Conservation (phyloP, 169 alveolate species). For the Toxoplasma gondii region DNA sequence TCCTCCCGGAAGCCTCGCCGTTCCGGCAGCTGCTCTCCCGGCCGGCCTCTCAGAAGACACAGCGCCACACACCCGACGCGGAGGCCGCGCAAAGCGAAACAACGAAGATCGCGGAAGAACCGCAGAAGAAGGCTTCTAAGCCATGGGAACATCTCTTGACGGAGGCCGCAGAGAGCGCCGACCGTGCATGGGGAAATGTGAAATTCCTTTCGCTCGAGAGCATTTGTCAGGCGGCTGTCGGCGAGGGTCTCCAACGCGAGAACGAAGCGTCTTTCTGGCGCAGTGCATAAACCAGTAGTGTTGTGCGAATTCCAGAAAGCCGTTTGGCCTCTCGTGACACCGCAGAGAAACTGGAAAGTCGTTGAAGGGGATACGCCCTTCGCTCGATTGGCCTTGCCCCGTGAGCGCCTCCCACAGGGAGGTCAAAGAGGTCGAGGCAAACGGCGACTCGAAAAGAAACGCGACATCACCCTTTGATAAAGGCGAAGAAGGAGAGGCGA, state of each 20-base stretch:
- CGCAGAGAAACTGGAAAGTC: too few species aligned
- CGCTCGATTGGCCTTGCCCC: too few species aligned
- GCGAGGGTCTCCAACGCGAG: not conserved
- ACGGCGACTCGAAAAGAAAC: too few species aligned
- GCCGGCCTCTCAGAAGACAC: not conserved
- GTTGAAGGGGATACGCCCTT: too few species aligned
- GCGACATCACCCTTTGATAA: too few species aligned
- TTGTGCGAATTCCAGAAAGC: too few species aligned
- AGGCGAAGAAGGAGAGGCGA: too few species aligned
- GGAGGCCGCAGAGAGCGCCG: not conserved
- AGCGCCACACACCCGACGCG: not conserved
- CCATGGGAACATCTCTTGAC: not conserved
- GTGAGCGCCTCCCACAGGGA: too few species aligned
- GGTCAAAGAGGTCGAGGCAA: too few species aligned
- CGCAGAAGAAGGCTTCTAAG: not conserved
- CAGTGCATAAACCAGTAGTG: too few species aligned
- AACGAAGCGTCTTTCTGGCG: not conserved
- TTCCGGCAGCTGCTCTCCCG: not conserved
- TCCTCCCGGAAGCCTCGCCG: slow-evolving; percentile 2
- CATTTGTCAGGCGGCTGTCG: not conserved
- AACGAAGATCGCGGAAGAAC: not conserved
- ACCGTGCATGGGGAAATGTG: not conserved
- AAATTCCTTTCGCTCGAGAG: not conserved
- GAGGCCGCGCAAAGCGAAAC: not conserved
- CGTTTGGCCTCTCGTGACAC: too few species aligned